These are phyloP conservation scores for Pyrenopolyporus hunteri DNA, from an alignment of 495 filamentous ascomycete species.

Conservation along the genomic window DNA sequence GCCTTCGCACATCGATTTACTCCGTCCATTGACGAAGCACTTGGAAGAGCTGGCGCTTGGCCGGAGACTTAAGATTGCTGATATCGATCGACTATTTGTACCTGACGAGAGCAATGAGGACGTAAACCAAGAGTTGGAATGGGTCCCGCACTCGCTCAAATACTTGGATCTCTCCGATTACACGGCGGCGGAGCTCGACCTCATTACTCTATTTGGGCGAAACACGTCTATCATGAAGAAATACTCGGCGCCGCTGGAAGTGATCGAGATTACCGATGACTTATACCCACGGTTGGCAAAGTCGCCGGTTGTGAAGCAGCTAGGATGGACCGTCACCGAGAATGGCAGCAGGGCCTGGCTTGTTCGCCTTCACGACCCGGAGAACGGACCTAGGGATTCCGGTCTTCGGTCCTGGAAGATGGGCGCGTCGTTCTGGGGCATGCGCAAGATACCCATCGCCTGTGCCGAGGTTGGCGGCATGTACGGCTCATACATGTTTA, in stretches of 20 bases:
- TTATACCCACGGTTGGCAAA: slow-evolving; percentile 67
- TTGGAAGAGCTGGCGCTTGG: slow-evolving; percentile 81
- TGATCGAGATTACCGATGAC: slow-evolving; percentile 79
- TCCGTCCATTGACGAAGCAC: slow-evolving; percentile 78
- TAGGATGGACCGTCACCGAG: slow-evolving; percentile 73
- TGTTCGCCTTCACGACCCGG: slow-evolving; percentile 59
- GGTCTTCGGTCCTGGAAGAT: slow-evolving; percentile 80
- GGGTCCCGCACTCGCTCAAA: slow-evolving; percentile 69
- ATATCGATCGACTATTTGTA: slow-evolving; percentile 66
- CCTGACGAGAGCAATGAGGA: slow-evolving; percentile 49
- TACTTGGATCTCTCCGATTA: slow-evolving; percentile 76
- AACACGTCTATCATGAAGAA: slow-evolving; percentile 65
- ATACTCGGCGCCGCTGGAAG: slow-evolving; percentile 73
- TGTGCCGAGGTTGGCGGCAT: slow-evolving; percentile 80
- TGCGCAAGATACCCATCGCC: slow-evolving; percentile 83
- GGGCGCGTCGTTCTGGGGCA: slow-evolving; percentile 88
- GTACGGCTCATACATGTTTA: slow-evolving; percentile 87
- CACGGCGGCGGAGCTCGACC: slow-evolving; percentile 62
- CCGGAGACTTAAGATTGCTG: slow-evolving; percentile 66
- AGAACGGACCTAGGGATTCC: slow-evolving; percentile 45
- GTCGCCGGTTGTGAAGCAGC: slow-evolving; percentile 49
- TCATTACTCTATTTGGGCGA: slow-evolving; percentile 65
- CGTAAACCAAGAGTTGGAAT: slow-evolving; percentile 47
- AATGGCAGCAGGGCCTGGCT: slow-evolving; percentile 69
- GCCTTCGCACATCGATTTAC: slow-evolving; percentile 64